Conservation (phyloP, 129 eudicot genomes). For the Apium graveolens region DNA sequence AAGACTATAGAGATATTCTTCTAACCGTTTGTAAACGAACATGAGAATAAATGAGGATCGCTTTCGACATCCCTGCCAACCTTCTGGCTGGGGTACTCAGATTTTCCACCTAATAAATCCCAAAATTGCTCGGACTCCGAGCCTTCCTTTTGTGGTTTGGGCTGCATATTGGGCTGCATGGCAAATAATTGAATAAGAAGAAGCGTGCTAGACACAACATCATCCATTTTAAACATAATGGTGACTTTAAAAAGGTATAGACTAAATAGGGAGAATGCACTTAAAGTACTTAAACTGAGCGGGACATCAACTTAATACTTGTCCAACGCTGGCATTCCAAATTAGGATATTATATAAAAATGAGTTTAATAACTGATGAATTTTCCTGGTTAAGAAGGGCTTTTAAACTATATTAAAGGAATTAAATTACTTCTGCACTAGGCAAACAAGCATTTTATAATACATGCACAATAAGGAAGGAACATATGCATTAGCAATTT, state of each 20-base stretch:
- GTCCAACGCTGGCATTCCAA: not conserved
- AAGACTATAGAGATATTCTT: conserved; percentile 5
- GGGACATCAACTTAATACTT: not conserved
- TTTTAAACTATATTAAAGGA: not conserved
- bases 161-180: conserved; percentile 74
- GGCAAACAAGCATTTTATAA: not conserved
- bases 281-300: not conserved
- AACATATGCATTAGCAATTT: not conserved
- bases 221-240: not conserved
- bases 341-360: not conserved
- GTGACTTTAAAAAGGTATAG: not conserved
- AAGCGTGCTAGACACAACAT: not conserved
- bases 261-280: not conserved
- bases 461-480: not conserved
- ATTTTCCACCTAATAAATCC: conserved; percentile 79
- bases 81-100: conserved; percentile 80
- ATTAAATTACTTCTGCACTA: not conserved
- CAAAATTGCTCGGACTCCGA: conserved; percentile 81
- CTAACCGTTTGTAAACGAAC: conserved; percentile 58
- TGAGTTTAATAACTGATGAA: not conserved
- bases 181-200: conserved; percentile 13
- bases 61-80: conserved; percentile 64
- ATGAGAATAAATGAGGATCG: conserved; percentile 87
- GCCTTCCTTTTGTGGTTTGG: conserved; percentile 74
- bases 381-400: not conserved